Conservation (phyloP, 2,329 filamentous ascomycete genomes). For the Arachnopeziza araneosa region DNA sequence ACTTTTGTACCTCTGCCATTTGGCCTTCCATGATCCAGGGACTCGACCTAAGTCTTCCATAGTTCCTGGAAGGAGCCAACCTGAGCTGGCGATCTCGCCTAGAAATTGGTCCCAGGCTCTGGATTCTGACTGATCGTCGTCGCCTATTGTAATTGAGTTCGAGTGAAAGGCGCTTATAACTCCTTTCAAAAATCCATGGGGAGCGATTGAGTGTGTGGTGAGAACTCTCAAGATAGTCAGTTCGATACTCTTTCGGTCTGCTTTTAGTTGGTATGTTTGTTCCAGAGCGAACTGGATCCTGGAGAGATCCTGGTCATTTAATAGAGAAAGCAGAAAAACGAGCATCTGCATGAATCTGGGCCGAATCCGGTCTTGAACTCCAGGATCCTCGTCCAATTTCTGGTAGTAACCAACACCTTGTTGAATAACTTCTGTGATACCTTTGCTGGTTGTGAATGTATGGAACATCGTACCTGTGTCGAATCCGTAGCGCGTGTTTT, state of each 20-base stretch:
- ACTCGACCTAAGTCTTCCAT: too few species aligned
- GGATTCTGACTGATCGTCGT: too few species aligned
- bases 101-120: too few species aligned
- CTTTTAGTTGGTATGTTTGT: slow-evolving; percentile 24
- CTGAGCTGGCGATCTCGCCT: too few species aligned
- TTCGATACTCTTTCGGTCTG: slow-evolving; percentile 22
- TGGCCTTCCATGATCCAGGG: too few species aligned
- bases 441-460: slow-evolving; percentile 6
- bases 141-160: too few species aligned
- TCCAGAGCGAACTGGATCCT: slow-evolving; percentile 25
- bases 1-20: too few species aligned
- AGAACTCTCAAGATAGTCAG: slow-evolving; percentile 26
- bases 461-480: slow-evolving; percentile 2
- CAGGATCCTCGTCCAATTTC: background rate
- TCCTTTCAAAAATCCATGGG: too few species aligned
- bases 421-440: slow-evolving; percentile 2
- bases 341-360: slow-evolving; percentile 8
- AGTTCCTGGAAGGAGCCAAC: too few species aligned
- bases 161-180: too few species aligned
- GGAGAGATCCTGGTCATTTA: slow-evolving; percentile 13
- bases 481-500: slow-evolving; percentile 7
- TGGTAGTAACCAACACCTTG: background rate
- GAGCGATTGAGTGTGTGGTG: slow-evolving; percentile 27
- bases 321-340: slow-evolving; percentile 3
- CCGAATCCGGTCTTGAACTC: background rate